Evolutionary conservation across 108 stramenopile genomes (phyloP).

Genomic region (Seminavis robusta): DNA sequence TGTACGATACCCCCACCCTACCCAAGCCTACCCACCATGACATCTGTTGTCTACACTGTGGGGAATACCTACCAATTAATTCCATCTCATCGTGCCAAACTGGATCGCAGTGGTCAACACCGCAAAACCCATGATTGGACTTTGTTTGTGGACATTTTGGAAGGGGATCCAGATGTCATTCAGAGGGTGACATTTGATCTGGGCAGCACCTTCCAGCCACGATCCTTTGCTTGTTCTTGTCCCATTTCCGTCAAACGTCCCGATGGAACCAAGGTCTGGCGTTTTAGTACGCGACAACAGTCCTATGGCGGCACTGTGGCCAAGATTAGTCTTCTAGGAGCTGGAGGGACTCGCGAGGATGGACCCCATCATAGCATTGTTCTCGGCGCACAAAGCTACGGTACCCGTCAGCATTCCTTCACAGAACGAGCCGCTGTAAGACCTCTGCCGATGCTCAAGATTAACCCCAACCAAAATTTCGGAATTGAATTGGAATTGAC

Average conservation of each 20-base stretch:
- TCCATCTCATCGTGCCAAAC: slow-evolving; percentile 14
- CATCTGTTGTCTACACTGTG: no score
- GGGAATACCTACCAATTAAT: slow-evolving; percentile 50
- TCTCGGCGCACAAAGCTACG: background rate
- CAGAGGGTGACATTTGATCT: slow-evolving; percentile 48
- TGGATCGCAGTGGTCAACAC: slow-evolving; percentile 15
- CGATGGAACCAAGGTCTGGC: slow-evolving; percentile 7
- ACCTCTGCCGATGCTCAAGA: slow-evolving; percentile 19
- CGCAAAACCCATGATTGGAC: slow-evolving; percentile 43
- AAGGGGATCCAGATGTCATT: slow-evolving; percentile 45
- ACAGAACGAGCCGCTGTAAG: slow-evolving; percentile 23
- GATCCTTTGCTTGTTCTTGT: slow-evolving; percentile 31
- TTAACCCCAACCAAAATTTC: slow-evolving; percentile 24
- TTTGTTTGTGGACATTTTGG: slow-evolving; percentile 47
- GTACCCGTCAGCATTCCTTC: slow-evolving; percentile 13
- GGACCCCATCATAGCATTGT: slow-evolving; percentile 5
- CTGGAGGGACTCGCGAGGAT: slow-evolving; percentile 27
- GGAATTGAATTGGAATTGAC: slow-evolving; percentile 36
- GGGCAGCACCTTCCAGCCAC: slow-evolving; percentile 20
- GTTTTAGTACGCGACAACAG: slow-evolving; percentile 51
- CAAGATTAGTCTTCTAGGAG: slow-evolving; percentile 40
- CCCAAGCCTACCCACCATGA: no score
- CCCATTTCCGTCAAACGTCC: slow-evolving; percentile 24
- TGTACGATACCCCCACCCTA: no score
- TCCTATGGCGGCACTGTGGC: slow-evolving; percentile 33